phyloP scores from a whole-genome alignment of 352 stramenopile genomes.

The Phytophthora litchii region DNA sequence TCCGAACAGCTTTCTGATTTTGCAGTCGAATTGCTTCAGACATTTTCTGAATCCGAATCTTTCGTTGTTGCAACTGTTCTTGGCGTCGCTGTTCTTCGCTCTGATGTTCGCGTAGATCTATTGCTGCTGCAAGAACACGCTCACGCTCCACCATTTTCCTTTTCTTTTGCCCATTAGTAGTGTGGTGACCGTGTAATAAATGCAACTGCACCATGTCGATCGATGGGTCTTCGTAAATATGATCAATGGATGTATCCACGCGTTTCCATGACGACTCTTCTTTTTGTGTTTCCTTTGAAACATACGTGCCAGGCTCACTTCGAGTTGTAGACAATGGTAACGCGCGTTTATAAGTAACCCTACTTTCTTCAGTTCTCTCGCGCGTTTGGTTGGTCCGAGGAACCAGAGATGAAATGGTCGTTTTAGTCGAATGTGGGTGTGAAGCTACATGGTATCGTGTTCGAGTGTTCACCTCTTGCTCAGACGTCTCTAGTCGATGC shows the following conservation, averaged over 20 bases:
- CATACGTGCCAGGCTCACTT: neutral
- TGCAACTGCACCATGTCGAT: slow-evolving; percentile 56
- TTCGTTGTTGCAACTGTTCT: slow-evolving; percentile 42
- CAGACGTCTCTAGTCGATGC: slow-evolving; percentile 9
- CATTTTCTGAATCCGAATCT: slow-evolving; percentile 51
- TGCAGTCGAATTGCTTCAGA: slow-evolving; percentile 57
- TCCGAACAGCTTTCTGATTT: slow-evolving; percentile 44
- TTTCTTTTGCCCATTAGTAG: slow-evolving; percentile 32
- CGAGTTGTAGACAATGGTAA: slow-evolving; percentile 2
- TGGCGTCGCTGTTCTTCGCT: slow-evolving; percentile 28
- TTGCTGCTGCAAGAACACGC: slow-evolving; percentile 47
- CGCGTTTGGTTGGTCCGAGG: neutral
- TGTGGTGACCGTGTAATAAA: slow-evolving; percentile 40
- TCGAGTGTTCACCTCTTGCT: slow-evolving; percentile 3
- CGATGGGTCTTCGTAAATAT: slow-evolving; percentile 62
- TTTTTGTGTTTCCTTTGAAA: neutral
- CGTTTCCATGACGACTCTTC: slow-evolving; percentile 36
- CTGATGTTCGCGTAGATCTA: slow-evolving; percentile 46
- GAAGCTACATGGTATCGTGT: slow-evolving; percentile 29
- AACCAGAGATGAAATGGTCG: neutral
- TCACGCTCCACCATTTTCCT: slow-evolving; percentile 50
- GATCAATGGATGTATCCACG: slow-evolving; percentile 59
- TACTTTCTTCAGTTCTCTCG: neutral
- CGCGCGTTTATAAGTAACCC: slow-evolving; percentile 5
- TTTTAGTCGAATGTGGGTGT: slow-evolving; percentile 9